Conservation (phyloP, 257 asterid genomes). For the Leptodermis oblonga region DNA sequence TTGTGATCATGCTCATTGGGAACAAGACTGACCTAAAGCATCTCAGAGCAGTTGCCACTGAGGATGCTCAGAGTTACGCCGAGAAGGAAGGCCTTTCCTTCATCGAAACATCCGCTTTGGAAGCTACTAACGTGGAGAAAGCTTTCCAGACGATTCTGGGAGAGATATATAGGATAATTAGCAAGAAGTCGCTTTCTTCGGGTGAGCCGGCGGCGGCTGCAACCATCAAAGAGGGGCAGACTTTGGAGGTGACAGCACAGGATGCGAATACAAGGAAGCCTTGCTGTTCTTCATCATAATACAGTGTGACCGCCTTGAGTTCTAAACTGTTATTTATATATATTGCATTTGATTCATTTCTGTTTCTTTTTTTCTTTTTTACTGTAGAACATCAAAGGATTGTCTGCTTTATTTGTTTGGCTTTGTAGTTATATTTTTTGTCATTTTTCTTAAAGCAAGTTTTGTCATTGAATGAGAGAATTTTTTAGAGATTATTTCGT, state of each 20-base stretch:
- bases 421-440: slow-evolving; percentile 4
- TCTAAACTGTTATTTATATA: neutral
- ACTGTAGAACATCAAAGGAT: neutral
- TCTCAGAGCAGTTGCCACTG: slow-evolving; percentile 83
- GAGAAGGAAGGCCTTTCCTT: slow-evolving; percentile 87
- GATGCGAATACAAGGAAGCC: slow-evolving; percentile 50
- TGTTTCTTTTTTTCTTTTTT: neutral
- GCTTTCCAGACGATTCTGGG: slow-evolving; percentile 79
- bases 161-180: slow-evolving; percentile 74
- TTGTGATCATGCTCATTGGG: slow-evolving; percentile 85
- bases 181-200: slow-evolving; percentile 79
- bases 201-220: slow-evolving; percentile 53
- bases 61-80: slow-evolving; percentile 89
- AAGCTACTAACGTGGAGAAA: slow-evolving; percentile 84
- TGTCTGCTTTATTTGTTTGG: neutral
- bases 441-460: neutral
- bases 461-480: neutral
- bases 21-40: slow-evolving; percentile 89
- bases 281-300: slow-evolving; percentile 70
- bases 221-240: slow-evolving; percentile 70
- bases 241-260: slow-evolving; percentile 70
- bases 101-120: slow-evolving; percentile 86
- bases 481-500: neutral
- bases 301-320: neutral
- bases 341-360: neutral